Evolutionary conservation across 441 rosid species (phyloP), one percentile per base, ranked within the genome.

Genomic region (Dalechampia spathulata): DNA sequence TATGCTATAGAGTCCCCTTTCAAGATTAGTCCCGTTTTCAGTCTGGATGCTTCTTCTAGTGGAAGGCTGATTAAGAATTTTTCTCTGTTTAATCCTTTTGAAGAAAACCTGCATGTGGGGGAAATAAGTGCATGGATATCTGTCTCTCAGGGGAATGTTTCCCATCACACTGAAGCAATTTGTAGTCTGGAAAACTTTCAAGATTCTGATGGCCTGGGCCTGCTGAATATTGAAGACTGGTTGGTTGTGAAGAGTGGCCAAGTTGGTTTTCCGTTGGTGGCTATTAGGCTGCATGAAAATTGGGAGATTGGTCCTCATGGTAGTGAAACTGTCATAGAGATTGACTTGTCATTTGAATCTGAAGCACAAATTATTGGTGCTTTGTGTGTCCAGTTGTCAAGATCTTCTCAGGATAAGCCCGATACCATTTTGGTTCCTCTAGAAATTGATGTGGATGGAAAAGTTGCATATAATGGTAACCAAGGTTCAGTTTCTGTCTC

Each of bases 61-160:
- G 81, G 87, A 57, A 71, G 64, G 61, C 55, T 75, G 70, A 73
- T 67, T 41, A 77, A 75, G 72, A 79, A 73, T 52, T 65, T 86
- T 58, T 85, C 89, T 50, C 60, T 85, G 73, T 80, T 66, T 56
- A 85, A 85, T 72, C 85, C 83, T 58, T 78, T 72, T 37, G 66
- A 72, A 66, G 94, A 83, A 64, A 69, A 65, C 58, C 57, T 83
- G 54, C 62, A 45, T 6, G 81, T 86, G 65, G 76, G 57, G 67
- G 83, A 74, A 72, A 68, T 83, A 65, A 71, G 73, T 41, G 65
- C 80, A n/a, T 74, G 81, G 85, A 57, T 83, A 60, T 78, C 76
- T 5, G 63, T 77, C 72, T 85, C 88, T 71, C 58, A 58, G 14
- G 86, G 76, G 58, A 75, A 78, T 55, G 47, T 49, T 55, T 72